phyloP scores from a whole-genome alignment of 352 stramenopile species.

The Globisporangium cederbergense region DNA sequence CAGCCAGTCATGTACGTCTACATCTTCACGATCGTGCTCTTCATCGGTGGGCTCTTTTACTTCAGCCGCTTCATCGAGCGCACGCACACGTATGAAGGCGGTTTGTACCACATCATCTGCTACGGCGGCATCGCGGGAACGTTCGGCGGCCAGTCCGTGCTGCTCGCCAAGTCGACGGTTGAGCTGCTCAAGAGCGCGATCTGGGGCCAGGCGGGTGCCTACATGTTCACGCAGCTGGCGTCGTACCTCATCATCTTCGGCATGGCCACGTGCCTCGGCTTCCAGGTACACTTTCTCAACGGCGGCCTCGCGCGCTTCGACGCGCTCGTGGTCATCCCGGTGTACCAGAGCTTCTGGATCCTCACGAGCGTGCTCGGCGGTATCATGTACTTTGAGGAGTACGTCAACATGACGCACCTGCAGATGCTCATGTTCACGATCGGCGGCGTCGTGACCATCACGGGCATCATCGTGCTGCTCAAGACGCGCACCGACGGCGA shows the following conservation, averaged over 20 bases:
- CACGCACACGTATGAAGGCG: conserved; percentile 63
- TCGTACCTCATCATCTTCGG: conserved; percentile 79
- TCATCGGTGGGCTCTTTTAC: conserved; percentile 58
- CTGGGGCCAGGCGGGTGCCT: conserved; percentile 66
- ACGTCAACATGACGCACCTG: conserved; percentile 75
- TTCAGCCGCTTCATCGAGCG: conserved; percentile 72
- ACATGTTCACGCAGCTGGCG: conserved; percentile 74
- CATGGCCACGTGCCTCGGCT: conserved; percentile 65
- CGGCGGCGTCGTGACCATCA: conserved; percentile 71
- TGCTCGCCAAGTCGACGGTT: conserved; percentile 88
- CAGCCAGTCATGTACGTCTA: conserved; percentile 83
- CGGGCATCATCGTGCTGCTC: conserved; percentile 71
- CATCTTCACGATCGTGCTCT: conserved; percentile 69
- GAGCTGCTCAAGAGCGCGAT: conserved; percentile 90
- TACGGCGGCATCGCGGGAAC: conserved; percentile 87
- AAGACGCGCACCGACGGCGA: conserved; percentile 40
- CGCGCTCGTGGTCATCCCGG: conserved; percentile 84
- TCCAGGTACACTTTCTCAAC: conserved; percentile 89
- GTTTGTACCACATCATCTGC: conserved; percentile 81
- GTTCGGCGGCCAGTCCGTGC: conserved; percentile 86
- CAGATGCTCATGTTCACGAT: conserved; percentile 82
- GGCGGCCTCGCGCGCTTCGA: conserved; percentile 86
- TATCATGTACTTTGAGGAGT: conserved; percentile 93
- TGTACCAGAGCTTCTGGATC: conserved; percentile 92
- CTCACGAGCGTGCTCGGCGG: conserved; percentile 87